phyloP scores from a whole-genome alignment of 2,329 filamentous ascomycete species.

The Tolypocladium album region DNA sequence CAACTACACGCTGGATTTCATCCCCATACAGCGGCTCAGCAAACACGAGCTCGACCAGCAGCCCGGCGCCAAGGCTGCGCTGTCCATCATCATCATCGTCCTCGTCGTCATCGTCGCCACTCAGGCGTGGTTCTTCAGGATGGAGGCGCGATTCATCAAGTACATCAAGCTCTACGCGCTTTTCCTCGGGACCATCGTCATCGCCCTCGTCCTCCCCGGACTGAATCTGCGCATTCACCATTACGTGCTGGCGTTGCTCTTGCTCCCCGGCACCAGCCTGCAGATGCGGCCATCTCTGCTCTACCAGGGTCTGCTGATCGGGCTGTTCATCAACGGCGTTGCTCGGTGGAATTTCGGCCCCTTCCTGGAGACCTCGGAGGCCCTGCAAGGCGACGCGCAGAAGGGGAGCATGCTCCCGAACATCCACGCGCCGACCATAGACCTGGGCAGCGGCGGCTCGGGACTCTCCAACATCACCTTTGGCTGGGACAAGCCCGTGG shows the following conservation, averaged over 20 bases:
- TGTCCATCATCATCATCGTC: conserved; percentile 65
- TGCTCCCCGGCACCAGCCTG: conserved; percentile 80
- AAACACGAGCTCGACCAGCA: conserved; percentile 81
- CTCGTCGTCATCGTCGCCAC: conserved; percentile 57
- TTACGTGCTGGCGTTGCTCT: conserved; percentile 78
- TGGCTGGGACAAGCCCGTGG: conserved; percentile 33
- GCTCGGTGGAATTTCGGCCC: conserved; percentile 90
- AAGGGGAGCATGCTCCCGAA: conserved; percentile 50
- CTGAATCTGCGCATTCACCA: conserved; percentile 86
- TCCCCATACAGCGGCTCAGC: conserved; percentile 87
- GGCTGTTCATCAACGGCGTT: conserved; percentile 87
- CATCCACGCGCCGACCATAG: conserved; percentile 36
- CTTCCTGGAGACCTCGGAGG: conserved; percentile 70
- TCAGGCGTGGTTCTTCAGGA: conserved; percentile 78
- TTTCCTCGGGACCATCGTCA: conserved; percentile 54
- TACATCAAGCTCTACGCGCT: conserved; percentile 71
- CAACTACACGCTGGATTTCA: conserved; percentile 91
- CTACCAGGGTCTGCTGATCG: conserved; percentile 82
- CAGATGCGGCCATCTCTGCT: conserved; percentile 76
- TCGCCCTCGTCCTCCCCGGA: conserved; percentile 61
- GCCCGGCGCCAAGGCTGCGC: conserved; percentile 74
- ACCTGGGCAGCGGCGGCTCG: conserved; percentile 22
- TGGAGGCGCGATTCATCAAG: conserved; percentile 68
- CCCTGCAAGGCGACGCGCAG: conserved; percentile 59
- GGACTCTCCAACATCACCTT: conserved; percentile 56